Evolutionary conservation across 306 rosid genomes (phyloP), one percentile per base, ranked within the genome.

Genomic region (Ochetophila trinervis): DNA sequence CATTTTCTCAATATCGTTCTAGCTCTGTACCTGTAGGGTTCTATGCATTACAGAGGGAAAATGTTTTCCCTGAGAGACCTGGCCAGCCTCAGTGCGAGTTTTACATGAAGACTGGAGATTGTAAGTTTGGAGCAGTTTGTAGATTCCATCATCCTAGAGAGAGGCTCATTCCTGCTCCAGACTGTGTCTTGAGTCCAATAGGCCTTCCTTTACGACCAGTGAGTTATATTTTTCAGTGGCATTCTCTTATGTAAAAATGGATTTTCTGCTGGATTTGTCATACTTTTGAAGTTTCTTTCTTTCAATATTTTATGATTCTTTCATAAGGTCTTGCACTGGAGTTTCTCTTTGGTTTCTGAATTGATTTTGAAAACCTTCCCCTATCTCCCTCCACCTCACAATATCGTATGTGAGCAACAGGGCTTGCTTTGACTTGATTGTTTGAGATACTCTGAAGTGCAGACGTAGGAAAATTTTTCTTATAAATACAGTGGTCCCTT

Each of bases 41-140:
- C 73, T 92, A 84, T 76, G 86, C 93, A 12, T 75, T 89, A 84
- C 93, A 77, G 74, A 84, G 96, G 83, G 98, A 92, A 70, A 92
- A 78, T 83, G 95, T 89, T 73, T 92, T 92, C 79, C 98, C 98
- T 44, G 98, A 92, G 79, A 85, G 96, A 74, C 96, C 91, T 62
- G 98, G 91, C 70, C 96, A 89, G 82, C 96, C 98, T 23, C 96
- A 92, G 78, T 92, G 98, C 78, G 95, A 85, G 72, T 92, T 92
- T 81, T 92, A 92, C 88, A 87, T 92, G 91, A 92, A 92, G 74
- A 92, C 98, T 0, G 98, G 98, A 63, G 98, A 92, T 76, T 92
- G 98, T 71, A 89, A 92, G 82, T 92, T 89, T 48, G 98, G 98
- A 65, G 91, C 93, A 16, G 98, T 89, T 73, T 92, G 98, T 78